Conservation (phyloP, 169 alveolate genomes). For the Theileria orientalis region DNA sequence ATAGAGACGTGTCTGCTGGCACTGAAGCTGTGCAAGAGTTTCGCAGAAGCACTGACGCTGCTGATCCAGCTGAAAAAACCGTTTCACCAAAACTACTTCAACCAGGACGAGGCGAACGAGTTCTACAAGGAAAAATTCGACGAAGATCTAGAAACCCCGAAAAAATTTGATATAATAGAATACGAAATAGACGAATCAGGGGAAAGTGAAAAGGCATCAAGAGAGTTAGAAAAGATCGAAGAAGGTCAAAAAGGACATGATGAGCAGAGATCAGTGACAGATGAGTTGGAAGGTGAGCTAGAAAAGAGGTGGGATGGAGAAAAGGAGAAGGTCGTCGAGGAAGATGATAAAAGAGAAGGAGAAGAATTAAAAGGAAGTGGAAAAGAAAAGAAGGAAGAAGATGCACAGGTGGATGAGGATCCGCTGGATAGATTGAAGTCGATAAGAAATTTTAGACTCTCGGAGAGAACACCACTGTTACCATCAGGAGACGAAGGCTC, state of each 20-base stretch:
- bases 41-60: constrained; percentile 30
- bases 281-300: neutral
- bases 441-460: neutral
- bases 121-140: constrained; percentile 11
- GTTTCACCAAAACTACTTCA: constrained; percentile 5
- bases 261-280: neutral
- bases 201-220: neutral
- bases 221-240: neutral
- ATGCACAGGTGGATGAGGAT: neutral
- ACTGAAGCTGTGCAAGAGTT: constrained; percentile 32
- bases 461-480: neutral
- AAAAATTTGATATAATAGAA: neutral
- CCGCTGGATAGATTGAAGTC: neutral
- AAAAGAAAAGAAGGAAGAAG: neutral
- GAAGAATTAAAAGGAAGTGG: neutral
- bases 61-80: constrained; percentile 20
- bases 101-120: constrained; percentile 23
- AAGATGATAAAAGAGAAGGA: no score
- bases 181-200: neutral
- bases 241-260: neutral
- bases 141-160: no score
- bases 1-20: constrained; percentile 49
- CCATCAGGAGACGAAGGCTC: neutral
- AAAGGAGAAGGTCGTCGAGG: neutral
- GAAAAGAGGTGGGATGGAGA: neutral